phyloP scores from a whole-genome alignment of 2,329 filamentous ascomycete genomes.

The Neonectria coccinea region DNA sequence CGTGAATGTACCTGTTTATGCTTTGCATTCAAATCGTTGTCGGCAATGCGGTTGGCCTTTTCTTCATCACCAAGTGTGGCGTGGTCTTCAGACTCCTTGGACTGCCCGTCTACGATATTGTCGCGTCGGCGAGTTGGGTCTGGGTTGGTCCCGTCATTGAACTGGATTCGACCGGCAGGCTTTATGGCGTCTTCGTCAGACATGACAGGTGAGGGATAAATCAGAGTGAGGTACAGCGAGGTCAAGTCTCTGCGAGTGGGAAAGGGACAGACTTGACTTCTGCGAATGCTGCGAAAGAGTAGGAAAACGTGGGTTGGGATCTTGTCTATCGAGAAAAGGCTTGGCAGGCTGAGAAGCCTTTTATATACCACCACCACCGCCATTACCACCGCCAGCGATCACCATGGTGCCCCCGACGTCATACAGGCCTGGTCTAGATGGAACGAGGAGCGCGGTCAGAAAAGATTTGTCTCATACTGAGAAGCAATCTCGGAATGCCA shows the following conservation, averaged over 20 bases:
- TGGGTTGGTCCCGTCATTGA: not conserved
- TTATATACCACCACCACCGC: conserved; percentile 6
- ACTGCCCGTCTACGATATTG: not conserved
- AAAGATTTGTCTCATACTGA: not conserved
- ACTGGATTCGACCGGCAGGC: conserved; percentile 2
- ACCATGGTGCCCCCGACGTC: not conserved
- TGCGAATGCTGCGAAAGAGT: not conserved
- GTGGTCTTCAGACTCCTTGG: not conserved
- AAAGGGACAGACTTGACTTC: not conserved
- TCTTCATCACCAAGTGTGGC: conserved; percentile 6
- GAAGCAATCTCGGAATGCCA: conserved; percentile 5
- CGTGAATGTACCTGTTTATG: conserved; percentile 5
- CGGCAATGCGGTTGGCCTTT: conserved; percentile 11
- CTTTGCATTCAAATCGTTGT: conserved; percentile 1
- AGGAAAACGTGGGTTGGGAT: not conserved
- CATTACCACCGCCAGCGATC: not conserved
- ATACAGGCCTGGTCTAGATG: not conserved
- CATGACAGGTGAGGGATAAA: not conserved
- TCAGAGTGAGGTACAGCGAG: not conserved
- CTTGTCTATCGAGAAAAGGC: not conserved
- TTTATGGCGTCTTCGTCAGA: not conserved
- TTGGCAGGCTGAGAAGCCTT: not conserved
- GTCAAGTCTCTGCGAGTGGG: not conserved
- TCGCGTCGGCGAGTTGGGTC: not conserved
- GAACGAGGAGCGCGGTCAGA: not conserved